phyloP scores from a whole-genome alignment of 768 basidiomycete species.

The Chalciporus piperatus region DNA sequence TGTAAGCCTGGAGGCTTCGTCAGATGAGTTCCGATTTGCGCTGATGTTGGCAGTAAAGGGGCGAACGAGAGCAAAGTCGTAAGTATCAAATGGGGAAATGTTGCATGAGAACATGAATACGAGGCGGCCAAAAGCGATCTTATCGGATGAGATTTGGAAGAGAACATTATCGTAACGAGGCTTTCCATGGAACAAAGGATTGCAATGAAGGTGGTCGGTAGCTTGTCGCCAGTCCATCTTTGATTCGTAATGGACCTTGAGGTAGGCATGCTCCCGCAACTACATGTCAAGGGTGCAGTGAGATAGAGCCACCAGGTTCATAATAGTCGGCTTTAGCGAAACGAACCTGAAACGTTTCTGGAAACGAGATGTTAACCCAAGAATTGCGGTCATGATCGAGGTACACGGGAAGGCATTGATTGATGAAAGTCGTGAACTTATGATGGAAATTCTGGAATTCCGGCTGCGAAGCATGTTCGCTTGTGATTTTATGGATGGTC shows the following conservation, averaged over 20 bases:
- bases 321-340: neutral
- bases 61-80: conserved; percentile 21
- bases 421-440: neutral
- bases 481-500: neutral
- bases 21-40: neutral
- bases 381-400: neutral
- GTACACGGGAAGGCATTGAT: neutral
- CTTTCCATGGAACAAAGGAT: conserved; percentile 25
- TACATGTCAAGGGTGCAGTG: conserved; percentile 10
- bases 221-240: conserved; percentile 26
- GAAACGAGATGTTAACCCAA: neutral
- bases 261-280: conserved; percentile 2
- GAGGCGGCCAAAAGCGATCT: conserved; percentile 13
- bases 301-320: conserved; percentile 2
- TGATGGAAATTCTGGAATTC: neutral
- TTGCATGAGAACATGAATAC: conserved; percentile 22
- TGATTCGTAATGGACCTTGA: conserved; percentile 29
- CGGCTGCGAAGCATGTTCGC: neutral
- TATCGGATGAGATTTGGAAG: conserved; percentile 1
- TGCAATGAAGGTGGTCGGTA: conserved; percentile 30
- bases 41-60: conserved; percentile 8
- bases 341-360: neutral
- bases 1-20: conserved; percentile 1
- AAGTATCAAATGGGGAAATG: conserved; percentile 5
- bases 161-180: conserved; percentile 30